Percentiles rank a stretch among this genome's conserved stretches.
Conservation (phyloP, 345 rosid species). For the Eutrema japonicum region DNA sequence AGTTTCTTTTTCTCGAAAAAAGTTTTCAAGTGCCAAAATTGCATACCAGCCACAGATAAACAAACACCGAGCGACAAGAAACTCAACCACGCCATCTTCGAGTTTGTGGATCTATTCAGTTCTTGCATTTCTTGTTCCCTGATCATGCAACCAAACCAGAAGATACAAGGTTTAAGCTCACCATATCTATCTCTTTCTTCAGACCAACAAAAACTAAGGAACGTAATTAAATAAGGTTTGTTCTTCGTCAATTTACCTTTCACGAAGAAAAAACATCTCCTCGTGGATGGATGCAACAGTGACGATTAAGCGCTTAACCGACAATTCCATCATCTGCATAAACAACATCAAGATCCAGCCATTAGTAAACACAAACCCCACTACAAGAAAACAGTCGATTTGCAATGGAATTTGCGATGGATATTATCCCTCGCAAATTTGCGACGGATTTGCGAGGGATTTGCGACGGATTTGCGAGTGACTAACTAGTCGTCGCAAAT, state of each 20-base stretch:
- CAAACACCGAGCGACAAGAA: conserved; percentile 31
- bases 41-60: conserved; percentile 42
- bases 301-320: conserved; percentile 69
- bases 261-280: conserved; percentile 80
- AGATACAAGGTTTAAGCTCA: conserved; percentile 2
- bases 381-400: too few relatives aligned
- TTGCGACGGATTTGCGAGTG: too few relatives aligned
- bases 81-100: conserved; percentile 39
- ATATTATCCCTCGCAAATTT: too few relatives aligned
- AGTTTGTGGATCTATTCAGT: conserved; percentile 36
- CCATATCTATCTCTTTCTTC: not conserved
- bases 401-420: too few relatives aligned
- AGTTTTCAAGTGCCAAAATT: conserved; percentile 36
- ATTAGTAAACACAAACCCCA: conserved; percentile 1
- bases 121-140: conserved; percentile 41
- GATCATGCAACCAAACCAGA: not conserved
- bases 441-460: too few relatives aligned
- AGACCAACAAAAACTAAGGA: conserved; percentile 1
- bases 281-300: conserved; percentile 65
- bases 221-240: not conserved
- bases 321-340: conserved; percentile 65
- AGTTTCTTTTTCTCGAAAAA: conserved; percentile 42
- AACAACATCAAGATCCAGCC: conserved; percentile 26
- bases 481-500: too few relatives aligned
- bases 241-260: conserved; percentile 54